phyloP scores from a whole-genome alignment of 2,329 filamentous ascomycete species.

The Xylaria arbuscula region DNA sequence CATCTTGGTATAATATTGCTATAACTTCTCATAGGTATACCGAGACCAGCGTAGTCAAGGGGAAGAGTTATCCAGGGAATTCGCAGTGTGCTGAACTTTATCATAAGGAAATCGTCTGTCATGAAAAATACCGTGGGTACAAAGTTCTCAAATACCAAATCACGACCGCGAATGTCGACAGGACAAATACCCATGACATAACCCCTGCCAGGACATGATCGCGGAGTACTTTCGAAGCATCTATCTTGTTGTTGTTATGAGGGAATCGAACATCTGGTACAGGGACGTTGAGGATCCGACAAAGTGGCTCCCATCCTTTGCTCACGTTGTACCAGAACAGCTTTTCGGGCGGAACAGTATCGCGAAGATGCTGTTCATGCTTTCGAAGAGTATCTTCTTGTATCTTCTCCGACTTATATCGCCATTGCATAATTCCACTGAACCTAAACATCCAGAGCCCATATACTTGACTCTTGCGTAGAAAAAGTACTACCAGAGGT shows the following conservation, averaged over 20 bases:
- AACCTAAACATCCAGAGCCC: slow-evolving; percentile 50
- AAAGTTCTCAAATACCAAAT: slow-evolving; percentile 40
- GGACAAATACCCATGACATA: slow-evolving; percentile 47
- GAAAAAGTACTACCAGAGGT: slow-evolving; percentile 49
- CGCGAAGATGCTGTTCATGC: slow-evolving; percentile 50
- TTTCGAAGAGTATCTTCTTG: slow-evolving; percentile 46
- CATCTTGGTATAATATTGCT: background rate
- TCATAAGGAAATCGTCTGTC: slow-evolving; percentile 23
- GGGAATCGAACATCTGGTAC: slow-evolving; percentile 51
- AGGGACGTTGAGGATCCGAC: slow-evolving; percentile 51
- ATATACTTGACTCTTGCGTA: slow-evolving; percentile 50
- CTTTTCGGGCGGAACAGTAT: slow-evolving; percentile 50
- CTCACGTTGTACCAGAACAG: slow-evolving; percentile 52
- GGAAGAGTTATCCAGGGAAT: background rate
- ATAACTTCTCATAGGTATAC: slow-evolving; percentile 8
- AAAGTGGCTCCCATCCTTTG: slow-evolving; percentile 52
- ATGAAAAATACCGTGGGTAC: slow-evolving; percentile 31
- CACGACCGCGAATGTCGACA: slow-evolving; percentile 41
- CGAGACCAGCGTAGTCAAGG: background rate
- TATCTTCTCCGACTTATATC: slow-evolving; percentile 50
- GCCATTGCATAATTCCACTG: slow-evolving; percentile 48
- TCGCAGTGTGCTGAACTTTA: slow-evolving; percentile 12
- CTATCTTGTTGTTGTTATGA: slow-evolving; percentile 51
- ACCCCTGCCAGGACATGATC: slow-evolving; percentile 46
- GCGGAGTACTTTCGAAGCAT: slow-evolving; percentile 45